Evolutionary conservation across 2,329 filamentous ascomycete genomes (phyloP), one percentile per base, ranked within the genome.

Genomic region (Microsporum canis): DNA sequence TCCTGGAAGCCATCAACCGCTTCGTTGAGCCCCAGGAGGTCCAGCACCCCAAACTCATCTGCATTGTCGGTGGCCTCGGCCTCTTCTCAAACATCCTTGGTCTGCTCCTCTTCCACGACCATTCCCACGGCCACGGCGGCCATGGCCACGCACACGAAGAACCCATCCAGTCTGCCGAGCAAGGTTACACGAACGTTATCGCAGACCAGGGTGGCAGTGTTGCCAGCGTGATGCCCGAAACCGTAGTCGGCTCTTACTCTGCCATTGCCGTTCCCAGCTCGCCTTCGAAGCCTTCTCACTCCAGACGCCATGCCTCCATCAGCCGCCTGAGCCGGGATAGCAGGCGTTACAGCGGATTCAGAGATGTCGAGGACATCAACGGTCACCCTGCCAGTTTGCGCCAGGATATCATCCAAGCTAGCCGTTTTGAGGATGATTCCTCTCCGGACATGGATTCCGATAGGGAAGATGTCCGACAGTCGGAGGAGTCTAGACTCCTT

Each of bases 21-120:
- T 88, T 99, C 67, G 82, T 97, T 70, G 90, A 97, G 69, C 91
- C 91, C 5, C 91, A 92, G 69, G 85, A 88, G 71, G 91, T 99
- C 70, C 80, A 80, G 58, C 89, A 95, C 69, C 91, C 94, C 1
- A 82, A 87, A 68, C 81, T 99, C 41, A 91, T 99, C 66, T 84
- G 96, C 62, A 86, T 94, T 65, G 94, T 99, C 58, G 94, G 94
- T 45, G 91, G 82, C 64, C 81, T 89, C 62, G 94, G 94, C 58
- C 82, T 99, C 12, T 80, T 85, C 5, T 96, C 91, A 36, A 99
- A 99, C 70, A 82, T 97, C 23, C 78, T 92, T 57, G 94, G 94
- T 1, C 86, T 99, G 65, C 82, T 92, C 61, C 84, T 99, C 36
- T 89, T 99, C 69, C 94, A 95, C 67, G 92, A 95, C 61, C 92